These are phyloP conservation scores for Hemisphaericaspora lyxosophila DNA, from an alignment of 1,139 yeast species.

Conservation along the genomic window DNA sequence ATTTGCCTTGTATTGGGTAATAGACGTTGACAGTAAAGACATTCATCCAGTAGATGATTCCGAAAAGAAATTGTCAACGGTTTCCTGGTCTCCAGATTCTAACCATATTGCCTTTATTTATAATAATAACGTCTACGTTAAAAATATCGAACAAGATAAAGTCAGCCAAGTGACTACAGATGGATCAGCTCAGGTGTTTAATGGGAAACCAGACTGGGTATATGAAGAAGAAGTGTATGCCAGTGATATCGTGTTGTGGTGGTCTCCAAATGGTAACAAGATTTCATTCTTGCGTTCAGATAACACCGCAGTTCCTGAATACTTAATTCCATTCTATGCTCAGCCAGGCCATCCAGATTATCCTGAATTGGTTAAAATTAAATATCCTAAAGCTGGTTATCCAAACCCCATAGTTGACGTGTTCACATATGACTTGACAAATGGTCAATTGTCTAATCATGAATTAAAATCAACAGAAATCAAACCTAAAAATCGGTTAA, in stretches of 20 bases:
- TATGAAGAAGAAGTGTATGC: conserved; percentile 61
- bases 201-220: conserved; percentile 65
- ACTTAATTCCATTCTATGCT: conserved; percentile 53
- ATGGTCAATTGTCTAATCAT: conserved; percentile 17
- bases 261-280: conserved; percentile 56
- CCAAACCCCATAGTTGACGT: conserved; percentile 44
- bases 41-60: conserved; percentile 28
- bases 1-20: conserved; percentile 61
- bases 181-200: conserved; percentile 49
- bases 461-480: conserved; percentile 24
- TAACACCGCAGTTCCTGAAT: conserved; percentile 54
- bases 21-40: conserved; percentile 25
- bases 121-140: conserved; percentile 58
- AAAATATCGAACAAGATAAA: conserved; percentile 17
- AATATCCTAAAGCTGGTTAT: conserved; percentile 50
- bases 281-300: conserved; percentile 49
- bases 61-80: conserved; percentile 45
- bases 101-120: conserved; percentile 64
- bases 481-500: conserved; percentile 24
- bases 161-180: conserved; percentile 46
- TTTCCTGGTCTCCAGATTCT: conserved; percentile 76
- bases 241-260: conserved; percentile 53
- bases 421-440: conserved; percentile 31
- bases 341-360: conserved; percentile 43
- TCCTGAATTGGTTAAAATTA: conserved; percentile 38